phyloP scores from a whole-genome alignment of 208 protist species.

The Leishmania tarentolae region DNA sequence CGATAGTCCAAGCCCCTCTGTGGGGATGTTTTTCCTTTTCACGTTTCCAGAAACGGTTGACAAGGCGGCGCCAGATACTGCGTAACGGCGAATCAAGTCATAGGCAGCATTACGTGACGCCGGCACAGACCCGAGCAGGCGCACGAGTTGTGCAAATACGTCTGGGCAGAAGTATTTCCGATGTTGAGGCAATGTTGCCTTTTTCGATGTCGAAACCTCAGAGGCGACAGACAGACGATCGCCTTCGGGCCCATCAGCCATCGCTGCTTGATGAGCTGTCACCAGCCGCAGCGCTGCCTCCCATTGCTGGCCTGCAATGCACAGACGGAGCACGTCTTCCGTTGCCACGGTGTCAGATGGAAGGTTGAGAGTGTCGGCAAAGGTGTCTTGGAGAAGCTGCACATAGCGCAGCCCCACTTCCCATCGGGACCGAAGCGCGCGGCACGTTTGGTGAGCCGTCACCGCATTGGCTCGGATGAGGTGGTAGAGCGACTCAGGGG shows the following conservation, averaged over 20 bases:
- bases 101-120: slow-evolving; percentile 9
- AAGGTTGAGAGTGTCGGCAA: slow-evolving; percentile 26
- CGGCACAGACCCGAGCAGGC: slow-evolving; percentile 22
- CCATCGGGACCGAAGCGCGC: slow-evolving; percentile 28
- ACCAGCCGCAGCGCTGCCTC: slow-evolving; percentile 47
- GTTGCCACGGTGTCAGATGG: slow-evolving; percentile 33
- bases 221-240: background rate
- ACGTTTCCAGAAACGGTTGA: background rate
- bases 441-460: slow-evolving; percentile 63
- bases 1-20: slow-evolving; percentile 18
- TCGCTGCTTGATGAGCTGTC: slow-evolving; percentile 5
- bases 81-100: slow-evolving; percentile 2
- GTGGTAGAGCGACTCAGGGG: slow-evolving; percentile 4
- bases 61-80: background rate
- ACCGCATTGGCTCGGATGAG: slow-evolving; percentile 51
- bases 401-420: slow-evolving; percentile 37
- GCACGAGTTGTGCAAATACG: slow-evolving; percentile 29
- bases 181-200: background rate
- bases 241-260: background rate
- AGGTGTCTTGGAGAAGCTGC: slow-evolving; percentile 27
- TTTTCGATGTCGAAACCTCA: background rate
- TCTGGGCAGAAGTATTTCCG: slow-evolving; percentile 26
- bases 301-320: slow-evolving; percentile 57
- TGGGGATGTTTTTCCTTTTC: background rate
- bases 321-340: slow-evolving; percentile 40